phyloP scores from a whole-genome alignment of 2,329 filamentous ascomycete species.

The Arthrocladium fulminans region DNA sequence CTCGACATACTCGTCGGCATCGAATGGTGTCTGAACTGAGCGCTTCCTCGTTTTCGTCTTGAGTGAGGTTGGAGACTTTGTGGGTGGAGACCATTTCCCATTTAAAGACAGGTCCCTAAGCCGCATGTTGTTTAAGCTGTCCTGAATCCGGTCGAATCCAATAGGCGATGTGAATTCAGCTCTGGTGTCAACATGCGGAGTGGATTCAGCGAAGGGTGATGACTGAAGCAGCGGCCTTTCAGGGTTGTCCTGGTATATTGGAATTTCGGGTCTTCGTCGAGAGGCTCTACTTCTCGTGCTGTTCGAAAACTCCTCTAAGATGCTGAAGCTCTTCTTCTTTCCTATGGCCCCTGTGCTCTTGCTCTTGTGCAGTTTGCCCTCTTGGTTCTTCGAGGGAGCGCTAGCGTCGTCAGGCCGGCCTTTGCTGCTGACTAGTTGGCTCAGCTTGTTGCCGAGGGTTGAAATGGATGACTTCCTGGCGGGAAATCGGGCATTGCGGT shows the following conservation, averaged over 20 bases:
- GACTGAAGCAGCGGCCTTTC: slow-evolving; percentile 7
- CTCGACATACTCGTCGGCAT: slow-evolving; percentile 40
- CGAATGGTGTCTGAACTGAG: slow-evolving; percentile 23
- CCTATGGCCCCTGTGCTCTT: slow-evolving; percentile 7
- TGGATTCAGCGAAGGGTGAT: slow-evolving; percentile 9
- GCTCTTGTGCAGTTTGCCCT: slow-evolving; percentile 13
- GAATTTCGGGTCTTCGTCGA: slow-evolving; percentile 15
- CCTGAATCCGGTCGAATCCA: slow-evolving; percentile 13
- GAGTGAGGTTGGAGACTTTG: slow-evolving; percentile 20
- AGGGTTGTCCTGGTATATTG: slow-evolving; percentile 18
- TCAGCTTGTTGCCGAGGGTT: slow-evolving; percentile 16
- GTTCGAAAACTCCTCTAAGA: slow-evolving; percentile 21
- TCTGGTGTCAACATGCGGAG: slow-evolving; percentile 16
- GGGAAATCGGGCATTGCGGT: slow-evolving; percentile 20
- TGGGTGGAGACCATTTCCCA: slow-evolving; percentile 17
- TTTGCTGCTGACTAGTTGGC: slow-evolving; percentile 12
- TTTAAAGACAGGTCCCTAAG: slow-evolving; percentile 25
- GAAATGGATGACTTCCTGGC: slow-evolving; percentile 19
- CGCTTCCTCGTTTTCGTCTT: slow-evolving; percentile 14
- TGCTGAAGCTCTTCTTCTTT: slow-evolving; percentile 9
- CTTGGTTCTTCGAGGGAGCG: slow-evolving; percentile 10
- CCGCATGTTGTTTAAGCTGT: slow-evolving; percentile 16
- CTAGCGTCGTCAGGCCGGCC: slow-evolving; percentile 13
- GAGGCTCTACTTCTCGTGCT: slow-evolving; percentile 10
- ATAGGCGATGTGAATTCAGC: slow-evolving; percentile 15